Base-by-base conservation (phyloP, 108 stramenopile genomes). In the Cylindrotheca fusiformis region DNA sequence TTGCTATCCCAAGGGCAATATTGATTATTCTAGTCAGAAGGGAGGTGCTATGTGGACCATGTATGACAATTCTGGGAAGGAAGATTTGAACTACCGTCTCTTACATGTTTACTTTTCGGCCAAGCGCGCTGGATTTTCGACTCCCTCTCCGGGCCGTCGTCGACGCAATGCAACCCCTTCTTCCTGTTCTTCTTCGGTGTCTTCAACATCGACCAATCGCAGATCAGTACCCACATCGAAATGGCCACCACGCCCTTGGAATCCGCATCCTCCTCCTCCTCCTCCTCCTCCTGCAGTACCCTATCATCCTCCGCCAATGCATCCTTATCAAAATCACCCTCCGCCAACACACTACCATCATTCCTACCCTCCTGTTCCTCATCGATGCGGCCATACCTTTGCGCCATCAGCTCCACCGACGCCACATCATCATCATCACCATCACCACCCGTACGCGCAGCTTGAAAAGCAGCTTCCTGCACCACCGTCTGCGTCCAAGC, bases 61-160 rank as follows among this genome's bases (percentile, higher is more conserved):
- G 79, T 74, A 79, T 30, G 75, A 58, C 24, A 18, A 32, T 1
- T 58, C 81, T 32, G 81, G 83, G n/a, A 71, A 74, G 17, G 88
- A 90, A 52, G 60, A 81, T 55, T 51, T 65, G 21, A 72, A 83
- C 30, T 83, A 60, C 59, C 76, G 89, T 20, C 55, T 91, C 8
- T 66, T 91, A n/a, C 89, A 91, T 60, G 89, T 91, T 3, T 90
- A 91, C 69, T 85, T 68, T 48, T 91, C 89, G 12, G 69, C 71
- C 54, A 90, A 91, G 52, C 71, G 89, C 21, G 84, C 84, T 0
- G 33, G 36, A 41, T 10, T 41, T 41, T 6, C 36, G 10, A 41
- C 36, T 6, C 36, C 36, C 6, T 41, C 36, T 10, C 36, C 36
- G 14, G 36, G 10, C 36, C 36, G 36, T 14, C 36, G 36, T 10